Percentiles rank a stretch among this genome's conserved stretches.
Conservation (phyloP, 2,329 filamentous ascomycete genomes). For the Cadophora sp. region DNA sequence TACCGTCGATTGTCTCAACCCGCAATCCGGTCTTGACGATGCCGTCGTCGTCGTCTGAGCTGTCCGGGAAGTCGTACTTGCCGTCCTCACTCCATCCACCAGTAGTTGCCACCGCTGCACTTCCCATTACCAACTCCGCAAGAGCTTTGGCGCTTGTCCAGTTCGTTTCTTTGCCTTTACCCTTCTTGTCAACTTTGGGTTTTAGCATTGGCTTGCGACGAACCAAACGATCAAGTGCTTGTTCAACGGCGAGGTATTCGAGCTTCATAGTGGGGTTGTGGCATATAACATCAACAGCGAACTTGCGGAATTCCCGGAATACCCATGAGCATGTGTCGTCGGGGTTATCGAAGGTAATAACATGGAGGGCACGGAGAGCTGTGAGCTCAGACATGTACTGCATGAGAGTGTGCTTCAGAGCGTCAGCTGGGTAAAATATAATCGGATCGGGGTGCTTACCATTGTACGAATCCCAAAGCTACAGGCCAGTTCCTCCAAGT, state of each 20-base stretch:
- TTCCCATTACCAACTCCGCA: slow-evolving; percentile 17
- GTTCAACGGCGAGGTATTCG: slow-evolving; percentile 63
- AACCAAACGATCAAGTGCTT: slow-evolving; percentile 57
- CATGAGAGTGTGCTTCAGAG: slow-evolving; percentile 61
- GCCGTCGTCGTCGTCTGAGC: slow-evolving; percentile 44
- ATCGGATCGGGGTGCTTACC: slow-evolving; percentile 51
- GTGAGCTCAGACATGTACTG: slow-evolving; percentile 57
- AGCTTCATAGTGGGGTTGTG: slow-evolving; percentile 62
- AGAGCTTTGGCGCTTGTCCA: slow-evolving; percentile 16
- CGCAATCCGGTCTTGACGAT: slow-evolving; percentile 41
- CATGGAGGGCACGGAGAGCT: slow-evolving; percentile 61
- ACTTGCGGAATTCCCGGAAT: slow-evolving; percentile 62
- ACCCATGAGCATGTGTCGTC: slow-evolving; percentile 64
- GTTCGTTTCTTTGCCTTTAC: slow-evolving; percentile 47
- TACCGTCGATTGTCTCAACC: slow-evolving; percentile 50
- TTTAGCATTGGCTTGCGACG: slow-evolving; percentile 39
- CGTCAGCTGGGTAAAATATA: slow-evolving; percentile 9
- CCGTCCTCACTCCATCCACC: slow-evolving; percentile 16
- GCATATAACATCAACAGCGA: slow-evolving; percentile 63
- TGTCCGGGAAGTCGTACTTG: slow-evolving; percentile 35
- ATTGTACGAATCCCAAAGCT: slow-evolving; percentile 61
- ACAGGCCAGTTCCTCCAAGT: slow-evolving; percentile 62
- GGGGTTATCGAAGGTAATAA: slow-evolving; percentile 60
- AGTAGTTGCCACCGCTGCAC: neutral
- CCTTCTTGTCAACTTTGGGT: slow-evolving; percentile 42